Evolutionary conservation across 768 basidiomycete genomes (phyloP).

Genomic region (Boletales sp.): DNA sequence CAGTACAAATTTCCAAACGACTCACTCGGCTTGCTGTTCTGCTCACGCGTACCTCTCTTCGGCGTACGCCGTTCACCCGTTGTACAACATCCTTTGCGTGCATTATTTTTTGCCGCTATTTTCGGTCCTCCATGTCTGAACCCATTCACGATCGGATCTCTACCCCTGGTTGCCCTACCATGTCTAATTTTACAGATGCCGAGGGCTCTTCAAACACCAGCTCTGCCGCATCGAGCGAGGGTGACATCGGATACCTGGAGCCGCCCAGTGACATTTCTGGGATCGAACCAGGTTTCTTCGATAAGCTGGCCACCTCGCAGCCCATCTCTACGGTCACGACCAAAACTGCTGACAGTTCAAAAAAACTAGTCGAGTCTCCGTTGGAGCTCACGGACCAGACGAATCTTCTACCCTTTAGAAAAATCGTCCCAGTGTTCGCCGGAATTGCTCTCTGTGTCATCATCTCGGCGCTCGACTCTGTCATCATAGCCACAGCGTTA

Average conservation of each 20-base stretch:
- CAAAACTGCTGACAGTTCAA: background rate
- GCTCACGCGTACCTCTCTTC: background rate
- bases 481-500: conserved; percentile 69
- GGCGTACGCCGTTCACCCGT: background rate
- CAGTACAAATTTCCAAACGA: background rate
- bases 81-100: conserved; percentile 2
- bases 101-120: background rate
- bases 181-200: background rate
- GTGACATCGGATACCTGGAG: conserved; percentile 1
- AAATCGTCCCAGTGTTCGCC: conserved; percentile 58
- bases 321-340: conserved; percentile 5
- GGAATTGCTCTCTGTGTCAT: conserved; percentile 60
- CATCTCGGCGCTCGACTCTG: conserved; percentile 64
- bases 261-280: background rate
- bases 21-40: background rate
- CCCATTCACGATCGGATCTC: background rate
- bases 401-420: conserved; percentile 64
- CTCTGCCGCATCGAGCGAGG: background rate
- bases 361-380: background rate
- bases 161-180: background rate
- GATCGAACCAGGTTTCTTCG: conserved; percentile 1
- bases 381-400: conserved; percentile 64
- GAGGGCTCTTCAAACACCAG: background rate
- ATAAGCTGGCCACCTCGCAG: conserved; percentile 1
- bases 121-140: background rate